phyloP scores from a whole-genome alignment of 176 grass and related monocot genomes.

The Musa acuminata region DNA sequence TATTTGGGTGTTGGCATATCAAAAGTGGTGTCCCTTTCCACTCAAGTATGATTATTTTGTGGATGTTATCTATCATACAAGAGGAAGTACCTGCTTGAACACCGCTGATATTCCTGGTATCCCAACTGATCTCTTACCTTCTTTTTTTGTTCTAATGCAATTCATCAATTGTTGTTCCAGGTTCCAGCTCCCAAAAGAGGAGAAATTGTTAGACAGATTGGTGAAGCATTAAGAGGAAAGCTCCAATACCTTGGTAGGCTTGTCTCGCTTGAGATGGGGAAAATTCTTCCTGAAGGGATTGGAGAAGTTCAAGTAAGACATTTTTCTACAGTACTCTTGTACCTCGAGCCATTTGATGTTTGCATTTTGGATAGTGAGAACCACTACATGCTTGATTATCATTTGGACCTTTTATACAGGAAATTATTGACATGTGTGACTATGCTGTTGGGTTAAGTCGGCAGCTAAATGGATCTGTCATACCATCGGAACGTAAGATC shows the following conservation, averaged over 20 bases:
- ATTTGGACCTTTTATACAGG: conserved; percentile 36
- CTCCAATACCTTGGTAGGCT: conserved; percentile 83
- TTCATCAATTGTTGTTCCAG: conserved; percentile 18
- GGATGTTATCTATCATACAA: background rate
- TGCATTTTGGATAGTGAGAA: no score
- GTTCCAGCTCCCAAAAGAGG: conserved; percentile 84
- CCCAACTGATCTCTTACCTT: background rate
- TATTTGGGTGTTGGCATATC: background rate
- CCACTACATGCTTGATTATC: background rate
- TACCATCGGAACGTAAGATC: conserved; percentile 89
- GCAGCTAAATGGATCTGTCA: conserved; percentile 92
- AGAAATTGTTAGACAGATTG: conserved; percentile 97
- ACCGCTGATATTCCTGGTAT: background rate
- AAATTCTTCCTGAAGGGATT: conserved; percentile 98
- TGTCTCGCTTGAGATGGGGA: conserved; percentile 97
- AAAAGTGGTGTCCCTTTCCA: background rate
- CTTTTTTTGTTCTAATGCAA: background rate
- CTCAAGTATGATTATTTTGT: background rate
- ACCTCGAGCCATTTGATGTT: background rate
- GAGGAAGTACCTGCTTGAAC: background rate
- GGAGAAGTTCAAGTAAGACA: conserved; percentile 92
- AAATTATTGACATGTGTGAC: conserved; percentile 99
- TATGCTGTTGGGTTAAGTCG: conserved; percentile 99
- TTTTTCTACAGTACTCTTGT: background rate
- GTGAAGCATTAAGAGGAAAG: conserved; percentile 79